Base-by-base conservation (phyloP, 1,284 basidiomycete species). In the Stygiomarasmius scandens region DNA sequence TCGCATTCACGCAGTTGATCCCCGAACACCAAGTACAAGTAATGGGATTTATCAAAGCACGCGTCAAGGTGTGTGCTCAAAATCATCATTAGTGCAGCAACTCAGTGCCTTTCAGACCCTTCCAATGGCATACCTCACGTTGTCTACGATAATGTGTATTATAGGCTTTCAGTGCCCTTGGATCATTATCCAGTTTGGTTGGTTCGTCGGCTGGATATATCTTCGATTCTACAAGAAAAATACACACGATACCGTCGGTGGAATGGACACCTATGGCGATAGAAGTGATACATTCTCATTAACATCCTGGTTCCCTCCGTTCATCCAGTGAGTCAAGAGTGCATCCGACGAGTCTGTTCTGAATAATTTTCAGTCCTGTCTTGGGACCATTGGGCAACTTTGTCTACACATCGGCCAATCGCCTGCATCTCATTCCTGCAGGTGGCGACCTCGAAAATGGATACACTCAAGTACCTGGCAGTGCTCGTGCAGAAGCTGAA, bases 11-110 rank as follows among this genome's bases (percentile, higher is more conserved):
- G 1, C 96, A 99, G 71, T 77, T 97, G 56, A 98, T 98, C 64
- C 96, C 97, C 24, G 96, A 99, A 71, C 95, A 99, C 67, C 96
- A 98, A 72, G 88, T 99, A 5, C 96, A 98, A 70, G 69, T 98
- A 14, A 82, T 98, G 63, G 94, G 95, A 38, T 77, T 93, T 32
- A 69, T 97, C 64, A 95, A 89, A 70, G 82, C 91, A 49, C 85
- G 93, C 51, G 95, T 98, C 64, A 98, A 98, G 85, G 95, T 92
- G 53, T 45, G 75, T 67, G 25, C n/a, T 22, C 41, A 11, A 52
- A 25, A 32, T 14, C 32, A 45, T 24, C 8, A n/a, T 25, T n/a
- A 19, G 19, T 47, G 54, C 47, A 45, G 27, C 49, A 56, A 11
- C 27, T 20, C 49, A 25, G 34, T 63, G 56, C 27, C n/a, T 22